Base-by-base conservation (phyloP, 202 grass and related monocot genomes). In the Digitaria exilis region DNA sequence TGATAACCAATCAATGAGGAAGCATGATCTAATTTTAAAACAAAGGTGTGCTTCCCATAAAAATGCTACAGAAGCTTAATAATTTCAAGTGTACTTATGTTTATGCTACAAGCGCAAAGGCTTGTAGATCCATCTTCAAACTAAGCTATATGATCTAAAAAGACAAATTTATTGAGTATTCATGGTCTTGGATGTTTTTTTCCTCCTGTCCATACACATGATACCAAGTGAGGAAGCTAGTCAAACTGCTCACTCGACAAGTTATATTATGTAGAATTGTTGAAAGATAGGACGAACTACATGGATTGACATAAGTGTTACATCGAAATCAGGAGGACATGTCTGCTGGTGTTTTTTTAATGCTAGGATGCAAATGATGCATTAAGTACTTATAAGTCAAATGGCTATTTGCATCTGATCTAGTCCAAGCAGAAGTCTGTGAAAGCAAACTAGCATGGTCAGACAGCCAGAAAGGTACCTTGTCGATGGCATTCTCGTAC, bases 401-500 rank as follows among this genome's bases (percentile, higher is more conserved):
- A 76, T 6, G 52, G 69, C 29, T 45, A 1, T 69, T 75, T 46
- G 49, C 54, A 73, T 83, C 8, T 70, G 42, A 71, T 75, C 34
- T 60, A 69, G 35, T 68, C 52, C 37, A 64, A 39, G 65, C 70
- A 65, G 21, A 84, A 46, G 16, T 57, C 25, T 46, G 25, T 58
- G 43, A 63, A 74, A 22, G 59, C 28, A 73, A 69, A 68, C 57
- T 5, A 69, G 69, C 29, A 80, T 84, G 42, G 18, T 84, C 71
- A 17, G 17, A 51, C 71, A 51, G 46, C 79, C 59, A 18, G 22
- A 45, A 61, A 45, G 57, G 58, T 94, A 99, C 96, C 96, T 99
- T 99, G 70, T 96, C 96, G 16, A 96, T 90, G 21, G 89, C 74
- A 87, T 87, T 89, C 77, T 96, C 93, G 9, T 99, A 99, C 91